Conservation (phyloP, 2,329 filamentous ascomycete species). For the Cladosporium austrohemisphaericum region DNA sequence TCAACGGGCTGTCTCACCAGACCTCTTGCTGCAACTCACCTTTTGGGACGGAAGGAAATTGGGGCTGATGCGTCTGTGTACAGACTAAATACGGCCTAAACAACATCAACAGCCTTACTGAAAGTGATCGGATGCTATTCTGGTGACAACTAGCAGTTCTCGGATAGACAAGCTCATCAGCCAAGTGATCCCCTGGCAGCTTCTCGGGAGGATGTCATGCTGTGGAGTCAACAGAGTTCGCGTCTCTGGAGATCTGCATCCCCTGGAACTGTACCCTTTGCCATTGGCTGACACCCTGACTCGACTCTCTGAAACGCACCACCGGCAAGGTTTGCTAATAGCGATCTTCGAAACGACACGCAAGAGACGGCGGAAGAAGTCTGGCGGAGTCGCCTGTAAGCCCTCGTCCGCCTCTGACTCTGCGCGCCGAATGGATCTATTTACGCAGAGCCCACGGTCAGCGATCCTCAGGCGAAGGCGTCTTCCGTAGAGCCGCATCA, state of each 20-base stretch:
- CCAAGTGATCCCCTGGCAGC: not conserved
- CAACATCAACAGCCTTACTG: not conserved
- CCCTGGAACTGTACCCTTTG: not conserved
- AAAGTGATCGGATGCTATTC: constrained; percentile 1
- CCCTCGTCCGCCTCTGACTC: not conserved
- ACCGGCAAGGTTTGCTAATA: constrained; percentile 7
- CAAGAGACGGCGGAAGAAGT: constrained; percentile 3
- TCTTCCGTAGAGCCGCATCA: not conserved
- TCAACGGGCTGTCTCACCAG: too few species aligned
- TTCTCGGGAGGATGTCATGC: not conserved
- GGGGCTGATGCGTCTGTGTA: too few species aligned
- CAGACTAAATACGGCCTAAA: too few species aligned
- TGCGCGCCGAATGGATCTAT: not conserved
- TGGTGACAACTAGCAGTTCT: not conserved
- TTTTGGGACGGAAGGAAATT: too few species aligned
- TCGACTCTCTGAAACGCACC: constrained; percentile 7
- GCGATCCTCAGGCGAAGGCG: not conserved
- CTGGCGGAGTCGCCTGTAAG: not conserved
- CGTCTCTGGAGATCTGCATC: constrained; percentile 8
- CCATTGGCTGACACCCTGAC: constrained; percentile 1
- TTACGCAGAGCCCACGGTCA: not conserved
- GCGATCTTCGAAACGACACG: constrained; percentile 14
- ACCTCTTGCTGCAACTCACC: too few species aligned
- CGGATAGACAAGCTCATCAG: not conserved
- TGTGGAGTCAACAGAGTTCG: constrained; percentile 3